These are phyloP conservation scores for Termitomyces sp. DNA, from an alignment of 768 basidiomycete species.

Conservation along the genomic window DNA sequence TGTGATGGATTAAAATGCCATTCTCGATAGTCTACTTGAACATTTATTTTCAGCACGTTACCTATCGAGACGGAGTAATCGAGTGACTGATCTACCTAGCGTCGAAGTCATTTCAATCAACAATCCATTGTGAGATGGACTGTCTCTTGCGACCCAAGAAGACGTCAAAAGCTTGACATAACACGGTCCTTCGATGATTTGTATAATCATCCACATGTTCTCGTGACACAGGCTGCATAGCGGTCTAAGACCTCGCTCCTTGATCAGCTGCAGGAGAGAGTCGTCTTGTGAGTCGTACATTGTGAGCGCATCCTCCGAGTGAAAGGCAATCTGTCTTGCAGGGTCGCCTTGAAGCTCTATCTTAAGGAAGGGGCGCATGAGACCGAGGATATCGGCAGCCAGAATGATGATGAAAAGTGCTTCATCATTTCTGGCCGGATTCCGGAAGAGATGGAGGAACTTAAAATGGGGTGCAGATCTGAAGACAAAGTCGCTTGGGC, in stretches of 20 bases:
- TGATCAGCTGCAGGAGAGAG: conserved; percentile 3
- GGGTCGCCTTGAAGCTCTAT: neutral
- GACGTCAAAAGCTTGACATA: conserved; percentile 6
- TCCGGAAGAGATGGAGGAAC: neutral
- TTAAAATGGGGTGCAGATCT: neutral
- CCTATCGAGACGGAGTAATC: neutral
- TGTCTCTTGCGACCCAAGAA: conserved; percentile 1
- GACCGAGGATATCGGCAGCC: conserved; percentile 8
- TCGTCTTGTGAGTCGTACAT: conserved; percentile 4
- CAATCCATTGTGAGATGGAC: neutral
- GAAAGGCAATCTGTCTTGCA: neutral
- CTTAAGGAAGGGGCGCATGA: conserved; percentile 7
- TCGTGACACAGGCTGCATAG: neutral
- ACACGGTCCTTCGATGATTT: neutral
- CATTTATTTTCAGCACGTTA: neutral
- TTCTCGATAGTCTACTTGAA: neutral
- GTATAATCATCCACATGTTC: neutral
- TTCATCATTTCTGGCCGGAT: neutral
- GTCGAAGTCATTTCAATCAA: neutral
- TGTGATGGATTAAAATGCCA: neutral
- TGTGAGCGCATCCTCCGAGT: conserved; percentile 1
- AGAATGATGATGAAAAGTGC: neutral
- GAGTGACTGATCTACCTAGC: neutral
- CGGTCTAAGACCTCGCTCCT: neutral
- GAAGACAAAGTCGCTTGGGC: neutral